Percentiles rank a stretch among this genome's conserved stretches.
phyloP scores from a whole-genome alignment of 331 rosid species.

The Cucumis variabilis region DNA sequence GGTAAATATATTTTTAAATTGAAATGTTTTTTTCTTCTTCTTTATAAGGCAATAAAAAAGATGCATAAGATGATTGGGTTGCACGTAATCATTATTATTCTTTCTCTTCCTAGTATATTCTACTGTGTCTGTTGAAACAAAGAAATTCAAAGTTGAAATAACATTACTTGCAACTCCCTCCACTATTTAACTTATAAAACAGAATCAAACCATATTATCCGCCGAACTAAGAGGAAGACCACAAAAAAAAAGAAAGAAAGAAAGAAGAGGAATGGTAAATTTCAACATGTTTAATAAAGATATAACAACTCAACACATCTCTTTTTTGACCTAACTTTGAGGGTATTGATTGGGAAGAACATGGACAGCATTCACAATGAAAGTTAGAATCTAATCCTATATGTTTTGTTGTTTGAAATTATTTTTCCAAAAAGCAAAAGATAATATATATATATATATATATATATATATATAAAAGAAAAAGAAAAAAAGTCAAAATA shows the following conservation, averaged over 20 bases:
- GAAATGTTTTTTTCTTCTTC: too few species aligned
- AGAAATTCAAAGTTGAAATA: background rate
- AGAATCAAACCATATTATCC: background rate
- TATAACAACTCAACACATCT: background rate
- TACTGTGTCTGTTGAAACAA: too few species aligned
- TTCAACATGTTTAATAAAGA: background rate
- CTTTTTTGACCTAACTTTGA: background rate
- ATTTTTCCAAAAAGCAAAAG: background rate
- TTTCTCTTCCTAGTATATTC: too few species aligned
- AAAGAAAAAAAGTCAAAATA: background rate
- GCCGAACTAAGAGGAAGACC: background rate
- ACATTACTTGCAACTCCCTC: too few species aligned
- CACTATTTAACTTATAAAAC: background rate
- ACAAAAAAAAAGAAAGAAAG: background rate
- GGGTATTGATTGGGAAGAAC: conserved; percentile 17
- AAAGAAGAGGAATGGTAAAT: background rate
- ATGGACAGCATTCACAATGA: background rate
- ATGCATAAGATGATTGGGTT: too few species aligned
- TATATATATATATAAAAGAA: too few species aligned
- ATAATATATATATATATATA: background rate
- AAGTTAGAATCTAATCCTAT: background rate
- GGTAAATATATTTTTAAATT: too few species aligned
- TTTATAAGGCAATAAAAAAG: too few species aligned
- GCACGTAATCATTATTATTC: too few species aligned
- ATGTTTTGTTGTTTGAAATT: background rate